phyloP scores from a whole-genome alignment of 106 monocot genomes.

The Platanthera zijinensis region DNA sequence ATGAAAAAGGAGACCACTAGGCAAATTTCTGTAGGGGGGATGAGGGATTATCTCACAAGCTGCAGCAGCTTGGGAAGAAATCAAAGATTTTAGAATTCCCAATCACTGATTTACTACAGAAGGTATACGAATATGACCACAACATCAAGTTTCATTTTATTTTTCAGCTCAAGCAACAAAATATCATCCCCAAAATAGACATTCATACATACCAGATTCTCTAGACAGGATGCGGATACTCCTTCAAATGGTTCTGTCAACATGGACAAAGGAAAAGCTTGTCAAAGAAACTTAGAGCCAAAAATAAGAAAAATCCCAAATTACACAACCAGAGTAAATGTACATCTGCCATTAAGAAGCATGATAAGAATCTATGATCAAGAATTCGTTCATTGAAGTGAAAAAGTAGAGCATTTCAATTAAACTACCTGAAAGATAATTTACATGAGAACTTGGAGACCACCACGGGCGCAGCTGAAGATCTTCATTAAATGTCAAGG shows the following conservation, averaged over 20 bases:
- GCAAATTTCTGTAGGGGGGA: neutral
- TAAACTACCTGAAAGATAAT: conserved; percentile 57
- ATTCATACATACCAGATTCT: conserved; percentile 36
- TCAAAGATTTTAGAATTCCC: neutral
- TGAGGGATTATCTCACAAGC: neutral
- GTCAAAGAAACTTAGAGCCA: neutral
- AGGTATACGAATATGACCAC: neutral
- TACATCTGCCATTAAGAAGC: neutral
- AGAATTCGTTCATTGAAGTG: neutral
- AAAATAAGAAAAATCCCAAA: neutral
- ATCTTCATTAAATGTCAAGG: conserved; percentile 83
- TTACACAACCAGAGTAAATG: neutral
- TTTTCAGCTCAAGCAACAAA: neutral
- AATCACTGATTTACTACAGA: neutral
- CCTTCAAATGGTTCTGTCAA: conserved; percentile 55
- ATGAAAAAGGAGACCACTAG: no score
- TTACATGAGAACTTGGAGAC: conserved; percentile 57
- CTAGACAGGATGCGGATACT: conserved; percentile 16
- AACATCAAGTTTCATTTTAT: neutral
- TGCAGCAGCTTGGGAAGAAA: neutral
- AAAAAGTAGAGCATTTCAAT: neutral
- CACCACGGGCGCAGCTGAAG: conserved; percentile 85
- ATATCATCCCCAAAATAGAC: neutral
- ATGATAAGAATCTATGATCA: neutral
- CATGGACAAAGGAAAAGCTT: conserved; percentile 6